Evolutionary conservation across 345 rosid genomes (phyloP).

Genomic region (Sapria himalayana): DNA sequence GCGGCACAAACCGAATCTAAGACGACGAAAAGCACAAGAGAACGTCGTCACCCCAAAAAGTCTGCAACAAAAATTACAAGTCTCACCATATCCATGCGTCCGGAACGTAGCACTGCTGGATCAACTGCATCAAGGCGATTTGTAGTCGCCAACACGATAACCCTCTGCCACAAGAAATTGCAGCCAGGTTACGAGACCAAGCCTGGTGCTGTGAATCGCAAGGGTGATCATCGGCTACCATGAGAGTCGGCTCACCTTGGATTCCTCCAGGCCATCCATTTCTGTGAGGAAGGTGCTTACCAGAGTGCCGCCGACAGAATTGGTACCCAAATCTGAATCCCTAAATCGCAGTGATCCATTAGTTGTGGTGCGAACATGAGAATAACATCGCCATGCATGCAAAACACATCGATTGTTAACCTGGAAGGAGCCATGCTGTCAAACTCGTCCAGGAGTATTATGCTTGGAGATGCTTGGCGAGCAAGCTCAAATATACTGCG

Average conservation of each 20-base stretch:
- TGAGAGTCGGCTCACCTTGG: constrained; percentile 29
- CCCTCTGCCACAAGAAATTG: constrained; percentile 27
- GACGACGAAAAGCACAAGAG: neutral
- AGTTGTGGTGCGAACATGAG: too few relatives aligned
- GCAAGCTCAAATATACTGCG: constrained; percentile 80
- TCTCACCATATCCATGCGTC: constrained; percentile 73
- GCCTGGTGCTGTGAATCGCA: too few relatives aligned
- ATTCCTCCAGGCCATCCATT: constrained; percentile 91
- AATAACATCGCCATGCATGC: too few relatives aligned
- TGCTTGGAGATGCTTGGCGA: constrained; percentile 82
- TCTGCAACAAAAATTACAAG: too few relatives aligned
- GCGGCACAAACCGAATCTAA: constrained; percentile 68
- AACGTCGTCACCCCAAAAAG: too few relatives aligned
- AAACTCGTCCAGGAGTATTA: constrained; percentile 86
- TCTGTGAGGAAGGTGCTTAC: constrained; percentile 75
- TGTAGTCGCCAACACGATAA: constrained; percentile 82
- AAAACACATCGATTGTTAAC: too few relatives aligned
- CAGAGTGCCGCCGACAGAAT: constrained; percentile 98
- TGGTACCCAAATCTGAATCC: too few relatives aligned
- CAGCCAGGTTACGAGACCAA: neutral
- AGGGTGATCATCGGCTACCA: too few relatives aligned
- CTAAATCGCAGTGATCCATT: too few relatives aligned
- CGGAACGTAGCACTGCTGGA: constrained; percentile 92
- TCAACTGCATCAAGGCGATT: constrained; percentile 82
- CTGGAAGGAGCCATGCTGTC: constrained; percentile 73